Conservation (phyloP, 345 rosid species). For the Dipteronia dyeriana region DNA sequence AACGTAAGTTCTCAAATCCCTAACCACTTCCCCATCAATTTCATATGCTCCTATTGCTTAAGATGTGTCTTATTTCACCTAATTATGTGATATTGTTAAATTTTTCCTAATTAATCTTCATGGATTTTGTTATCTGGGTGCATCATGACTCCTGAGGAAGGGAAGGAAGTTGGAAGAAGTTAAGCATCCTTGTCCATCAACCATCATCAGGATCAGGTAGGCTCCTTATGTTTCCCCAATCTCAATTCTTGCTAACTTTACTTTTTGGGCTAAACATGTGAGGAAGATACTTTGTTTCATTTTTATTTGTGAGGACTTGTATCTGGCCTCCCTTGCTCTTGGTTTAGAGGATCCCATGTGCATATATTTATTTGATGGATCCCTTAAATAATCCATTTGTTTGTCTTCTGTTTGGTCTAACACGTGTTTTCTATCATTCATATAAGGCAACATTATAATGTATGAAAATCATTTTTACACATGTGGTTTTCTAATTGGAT, state of each 20-base stretch:
- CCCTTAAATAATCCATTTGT: neutral
- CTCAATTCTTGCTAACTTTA: neutral
- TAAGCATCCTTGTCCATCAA: conserved; percentile 3
- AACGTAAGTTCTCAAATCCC: too few species aligned
- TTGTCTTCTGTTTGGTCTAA: neutral
- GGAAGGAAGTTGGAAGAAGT: neutral
- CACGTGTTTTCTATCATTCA: neutral
- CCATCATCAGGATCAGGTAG: conserved; percentile 2
- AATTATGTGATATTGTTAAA: neutral
- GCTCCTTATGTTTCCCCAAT: conserved; percentile 15
- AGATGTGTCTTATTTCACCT: neutral
- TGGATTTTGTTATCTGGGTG: too few species aligned
- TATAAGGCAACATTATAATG: too few species aligned
- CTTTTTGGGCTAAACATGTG: conserved; percentile 1
- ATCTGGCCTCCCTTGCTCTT: conserved; percentile 3
- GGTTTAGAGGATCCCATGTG: conserved; percentile 24
- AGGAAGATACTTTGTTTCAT: conserved; percentile 6
- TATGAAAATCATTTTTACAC: neutral
- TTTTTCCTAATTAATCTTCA: neutral
- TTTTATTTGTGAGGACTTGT: conserved; percentile 3
- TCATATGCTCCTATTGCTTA: neutral
- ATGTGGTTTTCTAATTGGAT: neutral
- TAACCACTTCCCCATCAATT: too few species aligned
- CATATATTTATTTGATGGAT: conserved; percentile 9
- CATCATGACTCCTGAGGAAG: neutral